phyloP scores from a whole-genome alignment of 192 early-diverging fungal species.

The Entrophospora sp. region DNA sequence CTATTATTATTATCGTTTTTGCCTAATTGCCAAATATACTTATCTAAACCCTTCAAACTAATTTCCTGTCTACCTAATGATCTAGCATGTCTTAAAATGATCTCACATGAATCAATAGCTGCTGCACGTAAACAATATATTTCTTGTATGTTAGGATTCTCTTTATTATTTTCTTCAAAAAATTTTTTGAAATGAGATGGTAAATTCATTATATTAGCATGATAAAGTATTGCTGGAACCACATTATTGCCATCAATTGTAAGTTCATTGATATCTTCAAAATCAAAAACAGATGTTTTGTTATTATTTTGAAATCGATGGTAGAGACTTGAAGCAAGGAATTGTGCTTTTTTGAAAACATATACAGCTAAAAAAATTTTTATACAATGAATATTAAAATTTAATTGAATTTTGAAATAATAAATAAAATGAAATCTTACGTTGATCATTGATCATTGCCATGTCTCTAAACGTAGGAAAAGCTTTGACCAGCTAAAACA shows the following conservation, averaged over 20 bases:
- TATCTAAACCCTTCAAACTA: slow-evolving; percentile 45
- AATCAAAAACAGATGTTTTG: slow-evolving; percentile 46
- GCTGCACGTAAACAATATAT: slow-evolving; percentile 61
- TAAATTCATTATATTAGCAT: slow-evolving; percentile 42
- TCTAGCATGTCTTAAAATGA: slow-evolving; percentile 39
- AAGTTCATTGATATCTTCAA: slow-evolving; percentile 52
- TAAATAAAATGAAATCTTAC: slow-evolving; percentile 16
- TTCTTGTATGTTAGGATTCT: slow-evolving; percentile 40
- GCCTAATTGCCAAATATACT: slow-evolving; percentile 68
- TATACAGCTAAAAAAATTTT: slow-evolving; percentile 35
- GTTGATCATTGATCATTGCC: slow-evolving; percentile 35
- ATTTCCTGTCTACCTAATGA: slow-evolving; percentile 28
- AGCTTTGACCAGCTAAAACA: slow-evolving; percentile 42
- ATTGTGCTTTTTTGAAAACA: slow-evolving; percentile 71
- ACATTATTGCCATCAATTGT: slow-evolving; percentile 74
- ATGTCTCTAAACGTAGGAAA: slow-evolving; percentile 68
- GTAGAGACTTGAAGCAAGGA: slow-evolving; percentile 56
- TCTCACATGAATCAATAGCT: slow-evolving; percentile 53
- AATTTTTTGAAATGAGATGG: slow-evolving; percentile 40
- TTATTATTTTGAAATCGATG: slow-evolving; percentile 48
- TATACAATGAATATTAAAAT: not conserved
- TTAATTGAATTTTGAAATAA: not conserved
- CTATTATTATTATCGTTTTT: slow-evolving; percentile 58
- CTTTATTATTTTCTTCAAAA: slow-evolving; percentile 31
- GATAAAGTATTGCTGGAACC: slow-evolving; percentile 55